These are phyloP conservation scores for Lantana camara DNA, from an alignment of 257 asterid species.

Conservation along the genomic window DNA sequence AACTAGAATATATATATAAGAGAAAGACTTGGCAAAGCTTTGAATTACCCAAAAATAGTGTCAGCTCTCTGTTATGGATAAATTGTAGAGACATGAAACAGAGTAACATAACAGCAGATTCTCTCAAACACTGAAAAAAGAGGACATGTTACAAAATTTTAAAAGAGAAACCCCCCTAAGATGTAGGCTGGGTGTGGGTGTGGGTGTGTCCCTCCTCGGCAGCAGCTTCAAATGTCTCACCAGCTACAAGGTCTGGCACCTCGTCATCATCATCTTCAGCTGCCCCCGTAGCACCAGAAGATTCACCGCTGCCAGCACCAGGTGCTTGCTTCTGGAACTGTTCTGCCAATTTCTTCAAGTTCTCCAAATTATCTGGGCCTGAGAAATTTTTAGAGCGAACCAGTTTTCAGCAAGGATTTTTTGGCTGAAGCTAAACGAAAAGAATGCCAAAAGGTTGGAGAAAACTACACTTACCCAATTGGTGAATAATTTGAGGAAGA, in stretches of 20 bases:
- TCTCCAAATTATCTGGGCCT: slow-evolving; percentile 76
- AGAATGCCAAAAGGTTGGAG: not conserved
- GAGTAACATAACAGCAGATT: slow-evolving; percentile 31
- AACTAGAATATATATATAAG: too few species aligned
- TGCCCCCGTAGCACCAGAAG: slow-evolving; percentile 34
- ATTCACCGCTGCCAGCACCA: slow-evolving; percentile 35
- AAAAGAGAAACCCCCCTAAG: slow-evolving; percentile 15
- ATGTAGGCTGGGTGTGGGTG: slow-evolving; percentile 31
- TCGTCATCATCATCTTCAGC: slow-evolving; percentile 63
- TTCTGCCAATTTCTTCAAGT: slow-evolving; percentile 72
- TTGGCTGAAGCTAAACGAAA: not conserved
- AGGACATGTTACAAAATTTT: slow-evolving; percentile 41
- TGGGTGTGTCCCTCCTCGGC: slow-evolving; percentile 55
- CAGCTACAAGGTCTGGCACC: slow-evolving; percentile 69
- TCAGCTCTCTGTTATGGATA: slow-evolving; percentile 14
- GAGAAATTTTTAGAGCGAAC: not conserved
- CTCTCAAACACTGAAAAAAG: slow-evolving; percentile 24
- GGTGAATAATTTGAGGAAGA: slow-evolving; percentile 59
- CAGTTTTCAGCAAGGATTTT: not conserved
- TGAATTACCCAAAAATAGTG: slow-evolving; percentile 12
- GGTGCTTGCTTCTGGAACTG: slow-evolving; percentile 77
- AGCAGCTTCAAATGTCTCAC: slow-evolving; percentile 71
- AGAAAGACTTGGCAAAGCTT: too few species aligned
- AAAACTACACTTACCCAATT: slow-evolving; percentile 43
- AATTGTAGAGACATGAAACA: not conserved